Base-by-base conservation (phyloP, 129 eudicot genomes). In the Ambrosia artemisiifolia region DNA sequence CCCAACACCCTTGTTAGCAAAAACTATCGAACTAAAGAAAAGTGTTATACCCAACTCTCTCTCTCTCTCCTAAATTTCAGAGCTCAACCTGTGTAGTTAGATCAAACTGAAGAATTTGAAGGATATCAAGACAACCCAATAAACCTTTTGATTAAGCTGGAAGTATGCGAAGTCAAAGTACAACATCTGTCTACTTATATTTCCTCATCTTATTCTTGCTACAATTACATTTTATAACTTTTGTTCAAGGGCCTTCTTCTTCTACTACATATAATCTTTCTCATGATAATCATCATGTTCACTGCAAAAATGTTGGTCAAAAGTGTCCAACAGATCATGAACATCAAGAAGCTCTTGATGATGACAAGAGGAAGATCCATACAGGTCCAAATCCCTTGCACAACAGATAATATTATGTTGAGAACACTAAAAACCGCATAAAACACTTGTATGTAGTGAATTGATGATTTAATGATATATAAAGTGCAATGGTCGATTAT, bases 351-450 rank as follows among this genome's bases (percentile, higher is more conserved):
- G 42, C 16, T 59, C 30, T 59, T 59, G 65, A 17, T 59, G 65
- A 59, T 59, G 16, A 28, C 65, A 59, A 59, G 65, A 59, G 65
- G 32, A 59, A 59, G 65, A 59, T 59, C 65, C 65, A 32, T 30
- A 59, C 65, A 59, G 65, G 65, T 59, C 65, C 65, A 59, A 59
- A 59, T 38, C 65, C 65, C 38, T 59, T 59, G 65, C 65, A 59
- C 42, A 59, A 59, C 65, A 59, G 65, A 59, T 59, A 34, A 59
- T 8, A 28, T 11, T 59, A 59, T 59, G n/a, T n/a, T n/a, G n/a
- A n/a, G n/a, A n/a, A n/a, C n/a, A n/a, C n/a, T n/a, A n/a, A n/a
- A n/a, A n/a, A n/a, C n/a, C n/a, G n/a, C n/a, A n/a, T n/a, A n/a
- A n/a, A n/a, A n/a, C n/a, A n/a, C n/a, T n/a, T n/a, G n/a, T n/a